Percentiles rank a stretch among this genome's conserved stretches.
Evolutionary conservation across 2,329 filamentous ascomycete genomes (phyloP).

Genomic region (Tolypocladium paradoxum): DNA sequence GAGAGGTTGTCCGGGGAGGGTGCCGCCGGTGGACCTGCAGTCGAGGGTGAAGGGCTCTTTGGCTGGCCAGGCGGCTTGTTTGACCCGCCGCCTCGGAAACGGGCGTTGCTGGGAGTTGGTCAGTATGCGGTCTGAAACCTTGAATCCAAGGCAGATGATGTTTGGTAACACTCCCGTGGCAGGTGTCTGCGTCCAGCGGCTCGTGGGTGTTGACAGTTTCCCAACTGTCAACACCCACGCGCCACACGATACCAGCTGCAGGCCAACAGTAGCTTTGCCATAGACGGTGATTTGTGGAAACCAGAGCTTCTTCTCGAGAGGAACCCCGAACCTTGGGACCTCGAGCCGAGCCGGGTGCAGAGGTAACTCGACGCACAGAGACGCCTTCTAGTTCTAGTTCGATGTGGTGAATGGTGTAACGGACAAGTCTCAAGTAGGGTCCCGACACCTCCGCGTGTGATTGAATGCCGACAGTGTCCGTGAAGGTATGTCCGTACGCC

Average conservation of each 20-base stretch:
- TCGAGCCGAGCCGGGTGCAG: background rate
- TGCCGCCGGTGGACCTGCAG: slow-evolving; percentile 30
- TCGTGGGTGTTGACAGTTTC: background rate
- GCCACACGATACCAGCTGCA: background rate
- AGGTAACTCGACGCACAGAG: background rate
- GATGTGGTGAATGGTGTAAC: background rate
- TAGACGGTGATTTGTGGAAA: background rate
- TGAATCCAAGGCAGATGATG: background rate
- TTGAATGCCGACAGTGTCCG: background rate
- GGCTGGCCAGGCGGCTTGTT: slow-evolving; percentile 38
- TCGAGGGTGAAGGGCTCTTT: slow-evolving; percentile 41
- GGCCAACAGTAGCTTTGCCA: background rate
- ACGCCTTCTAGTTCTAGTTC: background rate
- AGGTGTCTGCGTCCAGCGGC: background rate
- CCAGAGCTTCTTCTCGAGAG: background rate
- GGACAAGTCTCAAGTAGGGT: background rate
- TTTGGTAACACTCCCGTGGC: background rate
- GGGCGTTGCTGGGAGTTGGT: slow-evolving; percentile 38
- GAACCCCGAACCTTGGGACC: background rate
- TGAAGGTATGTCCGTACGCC: background rate
- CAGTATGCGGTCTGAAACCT: slow-evolving; percentile 4
- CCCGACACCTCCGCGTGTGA: background rate
- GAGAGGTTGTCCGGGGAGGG: slow-evolving; percentile 33
- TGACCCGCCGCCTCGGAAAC: slow-evolving; percentile 42
- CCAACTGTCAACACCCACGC: background rate